These are phyloP conservation scores for Cochlearia excelsa DNA, from an alignment of 345 rosid genomes.

Conservation along the genomic window DNA sequence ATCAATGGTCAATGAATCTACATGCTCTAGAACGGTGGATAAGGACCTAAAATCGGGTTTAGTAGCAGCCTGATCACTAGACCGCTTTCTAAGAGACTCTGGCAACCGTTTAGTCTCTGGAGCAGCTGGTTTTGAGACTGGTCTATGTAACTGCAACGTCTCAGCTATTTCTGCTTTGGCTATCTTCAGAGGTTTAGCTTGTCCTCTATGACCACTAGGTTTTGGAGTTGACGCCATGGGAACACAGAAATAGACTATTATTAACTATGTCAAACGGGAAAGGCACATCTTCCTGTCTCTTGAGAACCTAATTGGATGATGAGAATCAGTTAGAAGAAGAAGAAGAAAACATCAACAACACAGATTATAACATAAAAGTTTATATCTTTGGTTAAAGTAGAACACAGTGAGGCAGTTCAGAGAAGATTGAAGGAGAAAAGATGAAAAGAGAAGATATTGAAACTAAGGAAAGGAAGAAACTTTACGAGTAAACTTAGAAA, in stretches of 20 bases:
- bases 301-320: conserved; percentile 25
- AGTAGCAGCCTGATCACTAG: conserved; percentile 32
- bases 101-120: conserved; percentile 44
- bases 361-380: no score
- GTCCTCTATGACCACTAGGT: conserved; percentile 39
- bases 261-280: conserved; percentile 3
- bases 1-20: conserved; percentile 44
- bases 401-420: no score
- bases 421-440: no score
- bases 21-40: conserved; percentile 41
- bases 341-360: neutral
- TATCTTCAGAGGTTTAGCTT: conserved; percentile 43
- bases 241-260: neutral
- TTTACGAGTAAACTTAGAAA: no score
- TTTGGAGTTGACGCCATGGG: conserved; percentile 37
- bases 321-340: conserved; percentile 24
- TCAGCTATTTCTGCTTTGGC: conserved; percentile 34
- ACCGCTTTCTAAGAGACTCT: conserved; percentile 43
- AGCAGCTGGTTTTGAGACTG: conserved; percentile 33
- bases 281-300: conserved; percentile 24
- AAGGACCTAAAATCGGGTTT: conserved; percentile 45
- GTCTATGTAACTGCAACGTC: conserved; percentile 34
- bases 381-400: no score
- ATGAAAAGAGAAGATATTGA: no score
- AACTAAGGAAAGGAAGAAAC: no score